phyloP scores from a whole-genome alignment of 164 flowering plant genomes.

The Litsea cubeba region DNA sequence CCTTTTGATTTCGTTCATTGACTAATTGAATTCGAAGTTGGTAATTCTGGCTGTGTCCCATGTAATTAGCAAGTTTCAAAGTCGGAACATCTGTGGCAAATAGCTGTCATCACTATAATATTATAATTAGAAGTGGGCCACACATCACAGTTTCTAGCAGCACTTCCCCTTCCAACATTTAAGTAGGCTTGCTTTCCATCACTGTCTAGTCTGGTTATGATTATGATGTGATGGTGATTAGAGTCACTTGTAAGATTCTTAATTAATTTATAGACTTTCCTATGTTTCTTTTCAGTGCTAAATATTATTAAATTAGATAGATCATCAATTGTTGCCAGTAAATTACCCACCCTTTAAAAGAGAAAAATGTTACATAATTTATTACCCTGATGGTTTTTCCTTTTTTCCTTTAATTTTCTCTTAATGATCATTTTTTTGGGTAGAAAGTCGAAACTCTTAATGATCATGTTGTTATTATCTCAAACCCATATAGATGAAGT shows the following conservation, averaged over 20 bases:
- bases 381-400: not conserved
- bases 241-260: not conserved
- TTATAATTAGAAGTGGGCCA: not conserved
- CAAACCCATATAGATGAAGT: no score
- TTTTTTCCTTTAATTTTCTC: not conserved
- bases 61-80: not conserved
- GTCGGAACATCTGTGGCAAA: not conserved
- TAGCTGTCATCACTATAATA: not conserved
- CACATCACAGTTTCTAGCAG: not conserved
- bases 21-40: not conserved
- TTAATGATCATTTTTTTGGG: no score
- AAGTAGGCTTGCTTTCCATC: not conserved
- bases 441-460: no score
- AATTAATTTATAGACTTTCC: not conserved
- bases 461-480: no score
- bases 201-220: not conserved
- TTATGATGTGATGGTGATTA: not conserved
- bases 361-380: not conserved
- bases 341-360: not conserved
- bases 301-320: not conserved
- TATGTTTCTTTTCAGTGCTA: not conserved
- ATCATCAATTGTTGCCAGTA: no score
- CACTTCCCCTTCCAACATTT: not conserved
- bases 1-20: not conserved
- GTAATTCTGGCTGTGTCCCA: not conserved